These are phyloP conservation scores for Chaetomiaceae sp. DNA, from an alignment of 2,329 filamentous ascomycete genomes.

Conservation along the genomic window DNA sequence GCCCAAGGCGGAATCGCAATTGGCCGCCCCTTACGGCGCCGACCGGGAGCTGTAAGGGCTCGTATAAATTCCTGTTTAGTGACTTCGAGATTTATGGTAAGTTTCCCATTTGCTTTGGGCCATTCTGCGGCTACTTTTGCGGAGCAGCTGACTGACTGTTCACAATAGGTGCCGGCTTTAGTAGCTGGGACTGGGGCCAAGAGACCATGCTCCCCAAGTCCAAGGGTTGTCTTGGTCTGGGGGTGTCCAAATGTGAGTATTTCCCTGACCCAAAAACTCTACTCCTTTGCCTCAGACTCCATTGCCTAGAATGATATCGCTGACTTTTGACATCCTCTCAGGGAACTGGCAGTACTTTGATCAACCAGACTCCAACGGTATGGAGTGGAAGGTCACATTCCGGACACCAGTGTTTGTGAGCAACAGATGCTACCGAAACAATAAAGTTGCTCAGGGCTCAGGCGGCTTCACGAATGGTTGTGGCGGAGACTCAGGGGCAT, in stretches of 20 bases:
- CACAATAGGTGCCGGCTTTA: background rate
- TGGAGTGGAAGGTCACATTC: background rate
- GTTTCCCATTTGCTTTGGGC: background rate
- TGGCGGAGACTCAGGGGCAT: slow-evolving; percentile 3
- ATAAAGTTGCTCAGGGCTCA: background rate
- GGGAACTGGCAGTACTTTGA: background rate
- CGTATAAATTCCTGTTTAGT: slow-evolving; percentile 7
- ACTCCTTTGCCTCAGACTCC: too few relatives aligned
- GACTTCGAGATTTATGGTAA: slow-evolving; percentile 5
- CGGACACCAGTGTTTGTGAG: slow-evolving; percentile 2
- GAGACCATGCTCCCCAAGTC: background rate
- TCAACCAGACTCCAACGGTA: background rate
- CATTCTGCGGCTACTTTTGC: background rate
- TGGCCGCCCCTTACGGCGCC: background rate
- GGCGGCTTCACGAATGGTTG: background rate
- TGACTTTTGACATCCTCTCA: too few relatives aligned
- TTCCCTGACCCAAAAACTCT: too few relatives aligned
- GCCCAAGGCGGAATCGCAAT: background rate
- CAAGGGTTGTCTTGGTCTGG: slow-evolving; percentile 1
- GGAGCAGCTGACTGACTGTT: background rate
- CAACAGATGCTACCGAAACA: slow-evolving; percentile 5
- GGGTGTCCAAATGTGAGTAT: background rate
- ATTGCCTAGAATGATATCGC: too few relatives aligned
- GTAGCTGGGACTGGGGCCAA: slow-evolving; percentile 2
- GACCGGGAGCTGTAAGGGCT: slow-evolving; percentile 1